Evolutionary conservation across 345 rosid genomes (phyloP).

Genomic region (Linum lewisii): DNA sequence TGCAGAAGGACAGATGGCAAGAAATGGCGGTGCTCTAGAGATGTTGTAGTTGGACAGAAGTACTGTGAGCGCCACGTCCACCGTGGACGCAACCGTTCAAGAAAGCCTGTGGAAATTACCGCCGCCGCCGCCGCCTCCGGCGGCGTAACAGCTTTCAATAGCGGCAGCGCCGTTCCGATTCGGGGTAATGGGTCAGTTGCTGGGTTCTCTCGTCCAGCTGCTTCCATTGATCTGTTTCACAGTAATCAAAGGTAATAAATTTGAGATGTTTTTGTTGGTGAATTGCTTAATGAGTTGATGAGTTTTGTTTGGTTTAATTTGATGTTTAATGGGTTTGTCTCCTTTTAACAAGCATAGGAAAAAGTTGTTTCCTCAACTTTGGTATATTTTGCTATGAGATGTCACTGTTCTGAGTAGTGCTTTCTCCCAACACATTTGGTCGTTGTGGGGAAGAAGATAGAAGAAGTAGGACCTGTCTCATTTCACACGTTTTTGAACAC

Average conservation of each 20-base stretch:
- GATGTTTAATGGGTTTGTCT: neutral
- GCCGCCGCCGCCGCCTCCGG: slow-evolving; percentile 3
- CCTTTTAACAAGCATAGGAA: neutral
- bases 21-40: slow-evolving; percentile 99
- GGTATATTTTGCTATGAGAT: neutral
- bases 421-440: neutral
- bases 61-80: slow-evolving; percentile 99
- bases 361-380: neutral
- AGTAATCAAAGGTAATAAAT: slow-evolving; percentile 39
- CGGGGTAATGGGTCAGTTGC: slow-evolving; percentile 2
- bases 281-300: neutral
- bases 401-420: slow-evolving; percentile 4
- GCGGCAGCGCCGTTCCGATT: slow-evolving; percentile 6
- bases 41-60: slow-evolving; percentile 78
- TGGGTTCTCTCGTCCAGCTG: slow-evolving; percentile 30
- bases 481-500: neutral
- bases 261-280: neutral
- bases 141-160: slow-evolving; percentile 10
- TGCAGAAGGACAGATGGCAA: slow-evolving; percentile 98
- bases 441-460: neutral
- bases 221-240: slow-evolving; percentile 52
- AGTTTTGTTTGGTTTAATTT: neutral
- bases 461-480: neutral
- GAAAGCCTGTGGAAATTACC: slow-evolving; percentile 98
- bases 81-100: slow-evolving; percentile 99